Base-by-base conservation (phyloP, 306 rosid species). In the Acmispon strigosus region DNA sequence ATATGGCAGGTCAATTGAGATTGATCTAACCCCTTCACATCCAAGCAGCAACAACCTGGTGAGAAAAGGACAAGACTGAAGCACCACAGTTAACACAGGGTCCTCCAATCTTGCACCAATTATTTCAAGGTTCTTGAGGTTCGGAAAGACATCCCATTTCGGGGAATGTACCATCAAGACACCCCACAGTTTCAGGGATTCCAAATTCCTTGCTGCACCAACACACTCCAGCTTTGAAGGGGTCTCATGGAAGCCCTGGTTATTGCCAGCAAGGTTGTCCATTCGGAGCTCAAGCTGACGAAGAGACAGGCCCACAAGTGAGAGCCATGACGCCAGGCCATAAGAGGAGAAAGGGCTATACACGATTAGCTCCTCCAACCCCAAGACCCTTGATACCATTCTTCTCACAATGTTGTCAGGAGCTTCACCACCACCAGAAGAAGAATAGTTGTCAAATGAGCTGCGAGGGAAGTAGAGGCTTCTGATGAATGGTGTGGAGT, bases 151-250 rank as follows among this genome's bases (percentile, higher is more conserved):
- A 60, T 75, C 87, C 98, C 96, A 92, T 51, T 78, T 85, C 7
- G 96, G 96, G 44, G 96, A 53, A 29, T 79, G 80, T 45, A 75
- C 62, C 90, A 92, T 75, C 75, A 88, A 85, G 5, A 92, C 98
- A 57, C 92, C 92, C 98, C 98, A 92, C 19, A 92, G 79, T 69
- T 86, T 88, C 15, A 92, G 79, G 32, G 96, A 86, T 72, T 89
- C 87, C 82, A 92, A 78, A 70, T 85, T 86, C 80, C 62, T 80
- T 3, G 98, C 91, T 6, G 70, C 64, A 14, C 69, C 73, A 32
- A 92, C 66, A 70, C 86, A 90, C 48, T 85, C 87, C 76, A 90
- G 55, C 73, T 88, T 92, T 49, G 96, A 88, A 17, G 89, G 86
- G 70, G 58, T 60, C 13, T 89, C 96, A 55, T 48, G 66, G 42